A percentile compares a stretch with the other conserved stretches of the same genome.
These are phyloP conservation scores for Nepenthes gracilis DNA, from an alignment of 148 eudicot species.

Conservation along the genomic window DNA sequence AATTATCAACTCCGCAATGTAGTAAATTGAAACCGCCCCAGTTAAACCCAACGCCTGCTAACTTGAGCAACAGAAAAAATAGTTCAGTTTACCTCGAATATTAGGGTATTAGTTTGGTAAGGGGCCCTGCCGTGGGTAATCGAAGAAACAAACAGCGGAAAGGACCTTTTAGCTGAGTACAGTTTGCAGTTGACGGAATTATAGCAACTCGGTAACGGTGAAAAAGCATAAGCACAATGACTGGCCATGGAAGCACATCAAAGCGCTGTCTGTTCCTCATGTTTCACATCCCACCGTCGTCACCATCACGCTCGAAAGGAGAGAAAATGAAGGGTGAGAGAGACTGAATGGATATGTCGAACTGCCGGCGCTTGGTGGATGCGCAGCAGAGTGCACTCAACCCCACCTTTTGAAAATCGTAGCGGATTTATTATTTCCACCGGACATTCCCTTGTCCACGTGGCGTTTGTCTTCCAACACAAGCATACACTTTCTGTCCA, in stretches of 20 bases:
- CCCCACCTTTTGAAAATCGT: no score
- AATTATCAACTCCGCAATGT: background rate
- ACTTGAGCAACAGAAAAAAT: background rate
- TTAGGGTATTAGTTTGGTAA: background rate
- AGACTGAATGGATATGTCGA: no score
- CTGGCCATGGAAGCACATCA: slow-evolving; percentile 21
- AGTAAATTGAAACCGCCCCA: background rate
- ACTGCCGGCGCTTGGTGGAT: no score
- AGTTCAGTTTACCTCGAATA: background rate
- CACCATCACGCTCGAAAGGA: background rate
- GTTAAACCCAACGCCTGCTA: background rate
- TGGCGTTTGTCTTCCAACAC: no score
- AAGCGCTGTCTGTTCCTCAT: slow-evolving; percentile 13
- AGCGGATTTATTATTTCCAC: no score
- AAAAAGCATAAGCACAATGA: slow-evolving; percentile 10
- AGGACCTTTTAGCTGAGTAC: background rate
- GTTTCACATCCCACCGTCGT: slow-evolving; percentile 10
- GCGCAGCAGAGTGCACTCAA: no score
- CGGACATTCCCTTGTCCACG: no score
- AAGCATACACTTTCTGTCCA: no score
- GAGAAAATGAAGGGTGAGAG: no score
- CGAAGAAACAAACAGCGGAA: background rate
- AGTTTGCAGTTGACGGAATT: background rate
- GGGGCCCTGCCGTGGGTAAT: background rate
- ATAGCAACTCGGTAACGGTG: background rate